phyloP scores from a whole-genome alignment of 192 early-diverging fungal species.

The Linnemannia exigua region DNA sequence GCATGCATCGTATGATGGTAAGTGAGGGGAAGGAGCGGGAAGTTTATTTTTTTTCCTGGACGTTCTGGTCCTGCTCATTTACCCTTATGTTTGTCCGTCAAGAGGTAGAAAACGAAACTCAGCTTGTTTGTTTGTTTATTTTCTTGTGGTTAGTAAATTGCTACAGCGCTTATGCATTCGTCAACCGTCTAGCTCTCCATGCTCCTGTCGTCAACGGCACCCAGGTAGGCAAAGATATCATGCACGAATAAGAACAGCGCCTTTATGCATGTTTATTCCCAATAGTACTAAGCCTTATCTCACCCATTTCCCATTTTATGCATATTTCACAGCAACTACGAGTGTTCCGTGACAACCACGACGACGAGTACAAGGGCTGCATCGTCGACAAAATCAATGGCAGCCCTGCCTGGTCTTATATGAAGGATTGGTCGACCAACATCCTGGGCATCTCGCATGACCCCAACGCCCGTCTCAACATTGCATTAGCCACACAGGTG shows the following conservation, averaged over 20 bases:
- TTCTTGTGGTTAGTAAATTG: slow-evolving; percentile 1
- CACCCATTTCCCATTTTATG: neutral
- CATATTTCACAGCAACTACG: slow-evolving; percentile 4
- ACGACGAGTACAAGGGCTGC: slow-evolving; percentile 4
- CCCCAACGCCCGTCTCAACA: slow-evolving; percentile 29
- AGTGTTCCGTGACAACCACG: neutral
- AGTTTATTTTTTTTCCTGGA: neutral
- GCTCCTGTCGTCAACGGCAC: slow-evolving; percentile 22
- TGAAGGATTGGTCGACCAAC: slow-evolving; percentile 13
- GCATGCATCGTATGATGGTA: slow-evolving; percentile 15
- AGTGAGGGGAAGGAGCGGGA: neutral
- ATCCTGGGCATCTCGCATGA: slow-evolving; percentile 21
- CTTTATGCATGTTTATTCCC: neutral
- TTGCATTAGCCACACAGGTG: slow-evolving; percentile 13
- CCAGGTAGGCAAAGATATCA: slow-evolving; percentile 8
- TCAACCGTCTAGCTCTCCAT: neutral
- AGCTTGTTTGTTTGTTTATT: neutral
- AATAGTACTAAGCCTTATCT: neutral
- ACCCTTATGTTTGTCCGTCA: neutral
- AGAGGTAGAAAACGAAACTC: neutral
- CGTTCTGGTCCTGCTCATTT: neutral
- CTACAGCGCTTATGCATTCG: slow-evolving; percentile 1
- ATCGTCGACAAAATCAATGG: slow-evolving; percentile 26
- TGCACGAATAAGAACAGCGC: neutral
- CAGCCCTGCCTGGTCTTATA: neutral